Evolutionary conservation across 768 basidiomycete species (phyloP), one percentile per base, ranked within the genome.

Genomic region (Sporobolomyces phaffii): DNA sequence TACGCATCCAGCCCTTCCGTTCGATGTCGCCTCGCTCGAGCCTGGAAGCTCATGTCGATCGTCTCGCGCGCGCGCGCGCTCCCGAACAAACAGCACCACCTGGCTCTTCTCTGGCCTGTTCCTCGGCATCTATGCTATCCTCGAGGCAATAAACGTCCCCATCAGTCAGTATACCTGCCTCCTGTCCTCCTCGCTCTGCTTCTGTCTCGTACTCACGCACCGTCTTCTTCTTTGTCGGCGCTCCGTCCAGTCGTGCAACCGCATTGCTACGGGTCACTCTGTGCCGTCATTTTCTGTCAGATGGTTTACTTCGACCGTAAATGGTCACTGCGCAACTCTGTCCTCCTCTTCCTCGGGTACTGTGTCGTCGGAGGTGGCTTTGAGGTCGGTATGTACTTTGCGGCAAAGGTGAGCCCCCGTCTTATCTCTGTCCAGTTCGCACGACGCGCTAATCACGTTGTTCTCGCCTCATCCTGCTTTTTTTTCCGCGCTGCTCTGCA

Each of bases 231-330:
- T n/a, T n/a, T n/a, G n/a, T n/a, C n/a, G n/a, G n/a, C n/a, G n/a
- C n/a, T n/a, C n/a, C n/a, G n/a, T n/a, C n/a, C n/a, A n/a, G n/a
- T 65, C 51, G 53, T 70, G 2, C 69, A 70, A 43, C 69, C 69
- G 13, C 69, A 70, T 18, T 58, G 60, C 45, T 70, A 70, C 43
- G 69, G 69, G 8, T 2, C 41, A 0, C 38, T 70, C 5, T 57
- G 53, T 33, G 63, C 64, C 5, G 13, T 70, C 14, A 62, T 62
- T 14, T 34, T 58, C 60, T 60, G 54, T 31, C 69, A 70, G 57
- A 65, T 65, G 49, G 43, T 70, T 10, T 36, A 65, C 60, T 70
- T 62, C 54, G 69, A 70, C 48, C 61, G 60, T 28, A 48, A 53
- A 28, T 70, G 56, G 54, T 29, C 18, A 1, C 40, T 45, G 26